Percentiles rank a stretch among this genome's conserved stretches.
Conservation (phyloP, 2,329 filamentous ascomycete species). For the Aplosporella prunicola region DNA sequence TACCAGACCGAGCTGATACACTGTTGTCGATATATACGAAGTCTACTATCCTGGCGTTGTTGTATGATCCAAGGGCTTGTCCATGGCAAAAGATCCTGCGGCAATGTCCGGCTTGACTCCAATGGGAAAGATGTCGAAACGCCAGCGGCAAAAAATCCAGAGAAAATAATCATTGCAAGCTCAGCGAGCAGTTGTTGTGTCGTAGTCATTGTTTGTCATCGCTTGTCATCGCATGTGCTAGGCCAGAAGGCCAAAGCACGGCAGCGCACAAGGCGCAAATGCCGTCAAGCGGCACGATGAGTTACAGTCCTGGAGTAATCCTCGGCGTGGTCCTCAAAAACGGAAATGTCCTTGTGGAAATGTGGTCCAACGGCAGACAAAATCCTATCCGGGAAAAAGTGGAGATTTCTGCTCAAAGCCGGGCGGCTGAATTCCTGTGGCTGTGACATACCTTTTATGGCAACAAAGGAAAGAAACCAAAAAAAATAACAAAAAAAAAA, state of each 20-base stretch:
- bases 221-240: too few relatives aligned
- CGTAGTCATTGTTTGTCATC: too few relatives aligned
- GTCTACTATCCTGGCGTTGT: slow-evolving; percentile 10
- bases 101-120: slow-evolving; percentile 1
- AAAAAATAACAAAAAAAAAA: slow-evolving; percentile 16
- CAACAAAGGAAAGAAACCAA: slow-evolving; percentile 11
- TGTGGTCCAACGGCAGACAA: too few relatives aligned
- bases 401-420: not conserved
- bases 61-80: not conserved
- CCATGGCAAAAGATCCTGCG: slow-evolving; percentile 2
- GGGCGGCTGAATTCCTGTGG: too few relatives aligned
- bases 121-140: not conserved
- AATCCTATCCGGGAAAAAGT: slow-evolving; percentile 7
- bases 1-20: slow-evolving; percentile 6
- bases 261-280: too few relatives aligned
- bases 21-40: slow-evolving; percentile 8
- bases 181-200: slow-evolving; percentile 4
- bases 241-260: too few relatives aligned
- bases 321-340: too few relatives aligned
- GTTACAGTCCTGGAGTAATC: too few relatives aligned
- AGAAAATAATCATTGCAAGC: not conserved
- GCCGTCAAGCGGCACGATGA: too few relatives aligned
- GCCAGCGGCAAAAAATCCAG: not conserved
- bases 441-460: slow-evolving; percentile 11
- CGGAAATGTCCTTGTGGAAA: too few relatives aligned